Evolutionary conservation across 805 yeast genomes (phyloP).

Genomic region (Nakazawaea anatomiae): DNA sequence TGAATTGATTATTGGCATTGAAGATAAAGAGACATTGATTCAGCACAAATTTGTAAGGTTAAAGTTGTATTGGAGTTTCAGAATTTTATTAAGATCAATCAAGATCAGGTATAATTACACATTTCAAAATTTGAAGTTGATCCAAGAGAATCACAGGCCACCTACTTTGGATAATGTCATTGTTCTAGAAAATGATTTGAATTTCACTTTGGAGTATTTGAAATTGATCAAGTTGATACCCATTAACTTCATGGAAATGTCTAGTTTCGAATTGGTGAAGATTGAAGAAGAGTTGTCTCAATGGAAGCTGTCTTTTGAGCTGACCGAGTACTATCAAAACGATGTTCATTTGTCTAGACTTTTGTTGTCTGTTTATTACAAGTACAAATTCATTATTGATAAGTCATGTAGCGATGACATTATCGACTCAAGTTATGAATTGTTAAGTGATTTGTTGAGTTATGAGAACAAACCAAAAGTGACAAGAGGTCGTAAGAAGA

Average conservation of each 20-base stretch:
- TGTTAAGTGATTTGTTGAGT: neutral
- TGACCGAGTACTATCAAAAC: neutral
- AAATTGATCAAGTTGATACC: slow-evolving; percentile 27
- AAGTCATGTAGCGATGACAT: neutral
- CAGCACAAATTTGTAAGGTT: slow-evolving; percentile 25
- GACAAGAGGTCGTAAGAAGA: slow-evolving; percentile 9
- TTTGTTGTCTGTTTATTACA: neutral
- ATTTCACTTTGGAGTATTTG: slow-evolving; percentile 25
- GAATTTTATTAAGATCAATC: slow-evolving; percentile 25
- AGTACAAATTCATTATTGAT: slow-evolving; percentile 4
- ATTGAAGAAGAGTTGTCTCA: slow-evolving; percentile 19
- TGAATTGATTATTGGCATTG: slow-evolving; percentile 2
- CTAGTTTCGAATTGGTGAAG: slow-evolving; percentile 12
- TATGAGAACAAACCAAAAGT: slow-evolving; percentile 9
- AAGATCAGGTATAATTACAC: slow-evolving; percentile 21
- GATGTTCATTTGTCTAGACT: neutral
- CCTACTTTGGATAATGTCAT: slow-evolving; percentile 27
- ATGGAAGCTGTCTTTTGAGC: slow-evolving; percentile 20
- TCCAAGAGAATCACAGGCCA: slow-evolving; percentile 20
- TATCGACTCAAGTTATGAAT: neutral
- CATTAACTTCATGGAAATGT: slow-evolving; percentile 18
- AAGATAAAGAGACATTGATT: slow-evolving; percentile 8
- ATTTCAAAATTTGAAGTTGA: slow-evolving; percentile 11
- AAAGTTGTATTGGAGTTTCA: slow-evolving; percentile 38
- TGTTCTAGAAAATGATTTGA: slow-evolving; percentile 27